Conservation (phyloP, 768 basidiomycete genomes). For the Mycena rosella region DNA sequence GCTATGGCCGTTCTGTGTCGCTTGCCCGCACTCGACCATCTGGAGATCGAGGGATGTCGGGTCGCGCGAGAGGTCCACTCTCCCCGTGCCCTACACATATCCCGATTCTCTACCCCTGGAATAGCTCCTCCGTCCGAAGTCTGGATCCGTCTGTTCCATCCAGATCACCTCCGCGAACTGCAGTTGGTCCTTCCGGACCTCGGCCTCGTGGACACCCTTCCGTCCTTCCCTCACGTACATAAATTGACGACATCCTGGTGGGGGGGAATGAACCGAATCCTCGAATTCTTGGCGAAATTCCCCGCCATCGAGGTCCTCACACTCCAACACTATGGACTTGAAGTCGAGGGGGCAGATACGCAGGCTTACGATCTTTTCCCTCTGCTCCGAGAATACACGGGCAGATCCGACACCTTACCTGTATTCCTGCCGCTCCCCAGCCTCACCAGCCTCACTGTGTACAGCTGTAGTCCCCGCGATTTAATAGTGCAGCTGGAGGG, state of each 20-base stretch:
- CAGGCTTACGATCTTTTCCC: background rate
- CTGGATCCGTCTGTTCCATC: slow-evolving; percentile 11
- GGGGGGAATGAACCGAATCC: no score
- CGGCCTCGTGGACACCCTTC: background rate
- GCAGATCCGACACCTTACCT: background rate
- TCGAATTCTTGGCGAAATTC: background rate
- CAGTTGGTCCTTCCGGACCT: background rate
- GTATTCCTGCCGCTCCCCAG: background rate
- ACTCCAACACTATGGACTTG: background rate
- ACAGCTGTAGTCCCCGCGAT: background rate
- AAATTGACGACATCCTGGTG: background rate
- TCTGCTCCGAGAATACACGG: background rate
- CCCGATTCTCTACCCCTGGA: background rate
- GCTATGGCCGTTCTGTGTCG: background rate
- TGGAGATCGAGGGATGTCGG: background rate
- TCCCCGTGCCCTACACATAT: background rate
- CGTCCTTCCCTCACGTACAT: background rate
- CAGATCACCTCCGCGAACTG: slow-evolving; percentile 7
- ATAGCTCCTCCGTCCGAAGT: no score
- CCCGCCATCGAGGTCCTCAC: background rate
- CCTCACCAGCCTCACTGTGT: background rate
- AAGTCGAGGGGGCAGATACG: background rate
- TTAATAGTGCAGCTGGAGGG: background rate
- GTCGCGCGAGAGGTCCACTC: no score
- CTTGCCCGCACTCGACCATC: background rate